Base-by-base conservation (phyloP, 2,329 filamentous ascomycete genomes). In the Pleomassaria siparia region DNA sequence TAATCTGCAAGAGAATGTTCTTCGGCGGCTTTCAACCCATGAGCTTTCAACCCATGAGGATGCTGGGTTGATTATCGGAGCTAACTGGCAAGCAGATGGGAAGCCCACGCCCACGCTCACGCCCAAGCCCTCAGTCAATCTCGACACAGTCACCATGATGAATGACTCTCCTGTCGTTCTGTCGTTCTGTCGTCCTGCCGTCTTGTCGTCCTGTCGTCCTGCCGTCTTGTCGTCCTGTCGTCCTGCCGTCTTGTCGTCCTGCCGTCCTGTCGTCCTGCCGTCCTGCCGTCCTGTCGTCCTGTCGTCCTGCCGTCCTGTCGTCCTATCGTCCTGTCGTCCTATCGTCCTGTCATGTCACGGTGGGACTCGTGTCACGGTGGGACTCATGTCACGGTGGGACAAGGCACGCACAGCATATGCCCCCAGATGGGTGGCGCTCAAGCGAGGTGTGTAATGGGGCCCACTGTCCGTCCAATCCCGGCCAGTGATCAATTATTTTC, bases 1-100 rank as follows among this genome's bases (percentile, higher is more conserved):
- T 39, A n/a, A 13, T 22, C 39, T 49, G 52, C 51, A 51, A 40
- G 40, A 49, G 43, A 56, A 51, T 13, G 37, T 47, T 49, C 44
- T 30, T 41, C 45, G 21, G 43, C 42, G 22, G 21, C 7, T 15
- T 26, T 22, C n/a, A n/a, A n/a, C n/a, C n/a, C n/a, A n/a, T n/a
- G n/a, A n/a, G n/a, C n/a, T 22, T 21, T 40, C 9, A 26, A n/a
- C 37, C 22, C 24, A 21, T 40, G 5, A 26, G 6, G 24, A 16
- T 40, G 37, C 12, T 18, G 37, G 36, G 36, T 16, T 9, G 25
- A 39, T 39, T 9, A 18, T 39, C 4, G 36, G 29, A 20, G 32
- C 32, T 11, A 35, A 13, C 6, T 13, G 29, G 29, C 29, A 37
- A 24, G 36, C 20, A 39, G 36, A 39, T 39, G 20, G 22, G 18